Evolutionary conservation across 305 asterid genomes (phyloP), one percentile per base, ranked within the genome.

Genomic region (Withania somnifera): DNA sequence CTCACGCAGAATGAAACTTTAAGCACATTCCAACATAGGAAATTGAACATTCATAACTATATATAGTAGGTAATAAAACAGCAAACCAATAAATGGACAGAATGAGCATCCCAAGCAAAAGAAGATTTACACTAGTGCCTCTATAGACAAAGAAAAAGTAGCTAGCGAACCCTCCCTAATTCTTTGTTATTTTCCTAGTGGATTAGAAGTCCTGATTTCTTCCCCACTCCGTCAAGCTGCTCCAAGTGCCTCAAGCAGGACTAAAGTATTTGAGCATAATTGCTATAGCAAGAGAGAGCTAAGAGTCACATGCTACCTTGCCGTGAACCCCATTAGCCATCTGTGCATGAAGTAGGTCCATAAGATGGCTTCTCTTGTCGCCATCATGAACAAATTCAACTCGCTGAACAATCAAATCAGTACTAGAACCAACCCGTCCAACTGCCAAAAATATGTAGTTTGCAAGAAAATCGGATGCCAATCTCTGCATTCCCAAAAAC

Each of bases 321-420:
- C 89, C 91, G 50, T 90, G 89, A 85, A 78, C 64, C 82, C 92
- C 94, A 66, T 86, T 91, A 13, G 88, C 92, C 85, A 84, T 92
- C 88, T 94, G 97, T 75, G 93, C 98, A 82, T 93, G 97, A 85
- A 94, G 90, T 86, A 94, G 97, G 84, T 94, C 98, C 98, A 94
- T 92, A 87, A 94, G 90, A 87, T 90, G 84, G 89, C 96, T 92
- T 89, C 97, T 91, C 89, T 93, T 93, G 88, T 93, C 97, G 85
- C 76, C 84, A 42, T 90, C 94, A 9, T 88, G 88, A 84, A 93
- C 97, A 88, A 76, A 89, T 75, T 93, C 97, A 67, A 93, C 97
- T 86, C 95, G 88, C 82, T 93, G 97, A 87, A 90, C 89, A 83
- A 93, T 93, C 87, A 93, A 86, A 81, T 93, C 95, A 13, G 97